Evolutionary conservation across 805 yeast species (phyloP), one percentile per base, ranked within the genome.

Genomic region (Teunomyces tritomae): DNA sequence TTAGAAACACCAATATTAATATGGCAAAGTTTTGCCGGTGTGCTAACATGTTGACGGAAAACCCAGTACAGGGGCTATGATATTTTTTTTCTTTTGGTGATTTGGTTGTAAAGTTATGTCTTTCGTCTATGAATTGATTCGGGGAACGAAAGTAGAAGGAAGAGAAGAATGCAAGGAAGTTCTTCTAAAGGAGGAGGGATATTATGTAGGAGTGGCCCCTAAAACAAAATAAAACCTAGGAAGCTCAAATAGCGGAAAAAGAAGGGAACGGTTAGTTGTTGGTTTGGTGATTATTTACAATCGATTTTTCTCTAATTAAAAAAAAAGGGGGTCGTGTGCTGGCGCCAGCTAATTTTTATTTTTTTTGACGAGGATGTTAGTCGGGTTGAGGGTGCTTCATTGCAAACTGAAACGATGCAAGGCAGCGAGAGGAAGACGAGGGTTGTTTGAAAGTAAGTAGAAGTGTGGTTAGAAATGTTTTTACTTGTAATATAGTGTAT

Each of bases 291-390:
- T 37, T n/a, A 37, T 26, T 37, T 37, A 11, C 27, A 26, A 14
- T 9, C 27, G 10, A 20, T 37, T 37, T 37, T 37, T n/a, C 24
- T 20, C 6, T 20, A 20, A 13, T 13, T 32, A 13, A 32, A 32
- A 30, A 30, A 32, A 32, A 32, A 32, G 34, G 40, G 40, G 40
- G 40, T 37, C 40, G 40, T 37, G 40, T 26, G 40, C 40, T 37
- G 40, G 40, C 40, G 16, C 27, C 40, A 24, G n/a, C 7, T 20
- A 24, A 36, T 8, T 13, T 13, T 30, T 10, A 6, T 10, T 17
- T 37, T 37, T 37, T 26, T 37, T 24, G 40, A 37, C 40, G 40
- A 37, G 16, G 39, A 6, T 10, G 29, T 6, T 28, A 20, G 6
- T 24, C 13, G 5, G 34, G 17, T 32, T 32, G 13, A 32, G 14